These are phyloP conservation scores for Rugonectria rugulosa DNA, from an alignment of 2,329 filamentous ascomycete species.

Conservation along the genomic window DNA sequence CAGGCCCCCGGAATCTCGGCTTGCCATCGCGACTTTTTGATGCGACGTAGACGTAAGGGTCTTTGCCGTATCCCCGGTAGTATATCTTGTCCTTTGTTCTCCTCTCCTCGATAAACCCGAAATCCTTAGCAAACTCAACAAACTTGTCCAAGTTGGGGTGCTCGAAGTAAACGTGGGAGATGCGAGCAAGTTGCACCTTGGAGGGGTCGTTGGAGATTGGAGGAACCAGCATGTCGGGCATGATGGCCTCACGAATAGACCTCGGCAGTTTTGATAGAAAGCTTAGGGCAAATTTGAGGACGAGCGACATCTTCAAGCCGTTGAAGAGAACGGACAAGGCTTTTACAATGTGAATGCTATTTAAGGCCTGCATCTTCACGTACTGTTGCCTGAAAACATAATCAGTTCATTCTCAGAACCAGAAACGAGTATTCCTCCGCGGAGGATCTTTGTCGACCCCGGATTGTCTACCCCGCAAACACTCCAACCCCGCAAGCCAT, in stretches of 20 bases:
- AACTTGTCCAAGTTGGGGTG: not conserved
- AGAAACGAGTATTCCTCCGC: too few species aligned
- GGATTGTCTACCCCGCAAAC: too few species aligned
- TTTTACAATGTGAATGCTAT: not conserved
- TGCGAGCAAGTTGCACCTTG: constrained; percentile 6
- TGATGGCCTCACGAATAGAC: not conserved
- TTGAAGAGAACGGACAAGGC: not conserved
- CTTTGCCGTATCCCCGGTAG: constrained; percentile 12
- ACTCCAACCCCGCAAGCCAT: too few species aligned
- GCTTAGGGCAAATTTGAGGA: not conserved
- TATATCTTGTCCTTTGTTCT: not conserved
- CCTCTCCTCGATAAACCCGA: not conserved
- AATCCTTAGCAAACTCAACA: constrained; percentile 2
- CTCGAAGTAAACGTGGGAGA: constrained; percentile 11
- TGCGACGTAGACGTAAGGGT: constrained; percentile 15
- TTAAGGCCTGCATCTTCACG: not conserved
- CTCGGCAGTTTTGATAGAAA: not conserved
- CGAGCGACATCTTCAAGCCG: not conserved
- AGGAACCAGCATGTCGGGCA: not conserved
- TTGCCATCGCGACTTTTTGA: not conserved
- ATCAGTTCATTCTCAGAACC: too few species aligned
- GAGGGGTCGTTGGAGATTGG: constrained; percentile 6
- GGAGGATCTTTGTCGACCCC: too few species aligned
- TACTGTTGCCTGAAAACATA: too few species aligned
- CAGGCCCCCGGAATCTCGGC: not conserved